Conservation (phyloP, 2,329 filamentous ascomycete species). For the Exophiala oligosperma region DNA sequence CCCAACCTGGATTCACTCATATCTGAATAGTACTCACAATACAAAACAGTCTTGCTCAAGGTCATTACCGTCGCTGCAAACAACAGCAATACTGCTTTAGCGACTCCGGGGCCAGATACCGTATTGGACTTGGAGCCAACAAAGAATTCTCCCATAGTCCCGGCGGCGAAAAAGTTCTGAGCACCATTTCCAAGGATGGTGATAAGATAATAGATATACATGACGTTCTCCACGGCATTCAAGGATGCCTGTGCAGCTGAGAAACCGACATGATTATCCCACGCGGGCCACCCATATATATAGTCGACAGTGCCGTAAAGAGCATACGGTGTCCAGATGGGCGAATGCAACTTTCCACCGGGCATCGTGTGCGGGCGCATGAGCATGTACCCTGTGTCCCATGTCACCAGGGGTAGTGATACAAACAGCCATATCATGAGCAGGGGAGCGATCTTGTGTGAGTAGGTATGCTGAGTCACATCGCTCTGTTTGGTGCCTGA, state of each 20-base stretch:
- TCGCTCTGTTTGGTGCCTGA: slow-evolving; percentile 10
- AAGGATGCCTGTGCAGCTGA: slow-evolving; percentile 70
- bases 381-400: slow-evolving; percentile 80
- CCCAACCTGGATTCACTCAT: background rate
- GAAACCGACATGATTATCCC: slow-evolving; percentile 68
- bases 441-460: slow-evolving; percentile 60
- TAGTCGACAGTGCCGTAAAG: slow-evolving; percentile 79
- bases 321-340: slow-evolving; percentile 74
- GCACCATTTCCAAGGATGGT: slow-evolving; percentile 8
- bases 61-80: slow-evolving; percentile 64
- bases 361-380: slow-evolving; percentile 80
- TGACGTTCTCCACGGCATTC: slow-evolving; percentile 66
- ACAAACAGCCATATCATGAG: slow-evolving; percentile 70
- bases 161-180: slow-evolving; percentile 29
- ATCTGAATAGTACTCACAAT: slow-evolving; percentile 52
- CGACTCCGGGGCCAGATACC: slow-evolving; percentile 48
- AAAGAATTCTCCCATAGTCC: slow-evolving; percentile 38
- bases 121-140: slow-evolving; percentile 21
- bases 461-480: slow-evolving; percentile 42
- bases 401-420: slow-evolving; percentile 74
- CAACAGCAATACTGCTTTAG: slow-evolving; percentile 54
- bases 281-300: slow-evolving; percentile 77
- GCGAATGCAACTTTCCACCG: slow-evolving; percentile 69
- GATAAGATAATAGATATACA: slow-evolving; percentile 64
- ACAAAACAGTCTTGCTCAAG: slow-evolving; percentile 66